Percentiles rank a stretch among this genome's conserved stretches.
These are phyloP conservation scores for Sorghum bicolor DNA, from an alignment of 176 grass and related monocot genomes.

Conservation along the genomic window Sorghum_bicolor_NCBIv3 NC_012872.2:3867501-3868000, in stretches of 20 bases:
- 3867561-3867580: background rate
- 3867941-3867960: no score
- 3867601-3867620: background rate
- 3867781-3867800: background rate
- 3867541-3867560: background rate
- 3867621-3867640: background rate
- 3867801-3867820: background rate
- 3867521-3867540: background rate
- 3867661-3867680: background rate
- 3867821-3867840: background rate
- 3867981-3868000: background rate
- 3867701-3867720: no score
- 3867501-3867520: background rate
- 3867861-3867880: background rate
- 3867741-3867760: background rate
- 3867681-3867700: background rate
- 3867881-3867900: background rate
- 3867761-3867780: background rate
- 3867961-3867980: background rate
- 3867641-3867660: background rate
- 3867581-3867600: no score
- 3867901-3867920: no score
- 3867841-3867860: background rate
- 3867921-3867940: background rate
- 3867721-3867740: background rate